Percentiles rank a stretch among this genome's conserved stretches.
phyloP scores from a whole-genome alignment of 441 rosid species.

The Aleurites moluccanus region DNA sequence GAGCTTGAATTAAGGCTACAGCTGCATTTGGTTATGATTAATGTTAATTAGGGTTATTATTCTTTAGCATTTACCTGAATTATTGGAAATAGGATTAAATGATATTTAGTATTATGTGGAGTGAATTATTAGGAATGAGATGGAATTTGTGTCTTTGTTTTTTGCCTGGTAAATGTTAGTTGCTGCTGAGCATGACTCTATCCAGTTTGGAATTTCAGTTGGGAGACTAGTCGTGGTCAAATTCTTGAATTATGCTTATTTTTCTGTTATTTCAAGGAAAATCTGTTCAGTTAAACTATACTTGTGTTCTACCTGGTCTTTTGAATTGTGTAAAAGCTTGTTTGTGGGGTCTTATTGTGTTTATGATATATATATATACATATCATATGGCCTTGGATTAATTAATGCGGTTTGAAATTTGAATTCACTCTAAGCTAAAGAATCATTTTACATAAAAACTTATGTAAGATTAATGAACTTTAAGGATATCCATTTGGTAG shows the following conservation, averaged over 20 bases:
- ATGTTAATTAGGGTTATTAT: not conserved
- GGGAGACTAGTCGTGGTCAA: not conserved
- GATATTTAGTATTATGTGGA: too few relatives aligned
- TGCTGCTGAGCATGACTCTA: not conserved
- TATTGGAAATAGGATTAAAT: not conserved
- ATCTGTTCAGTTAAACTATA: not conserved
- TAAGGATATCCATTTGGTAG: not conserved
- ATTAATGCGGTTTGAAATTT: not conserved
- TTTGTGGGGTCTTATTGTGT: not conserved
- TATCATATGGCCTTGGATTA: not conserved
- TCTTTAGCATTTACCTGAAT: not conserved
- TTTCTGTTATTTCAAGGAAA: not conserved
- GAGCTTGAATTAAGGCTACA: not conserved
- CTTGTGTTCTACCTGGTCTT: not conserved
- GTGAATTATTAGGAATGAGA: not conserved
- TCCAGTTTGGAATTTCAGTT: not conserved
- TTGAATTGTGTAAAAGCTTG: not conserved
- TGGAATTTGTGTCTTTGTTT: not conserved
- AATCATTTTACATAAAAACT: not conserved
- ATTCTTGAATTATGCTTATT: not conserved
- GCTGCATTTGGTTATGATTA: not conserved
- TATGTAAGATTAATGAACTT: not conserved
- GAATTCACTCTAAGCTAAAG: not conserved
- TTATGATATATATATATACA: not conserved
- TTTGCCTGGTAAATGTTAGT: not conserved